Evolutionary conservation across 192 early-diverging fungal genomes (phyloP).

Genomic region (Rhizophagus sp.): DNA sequence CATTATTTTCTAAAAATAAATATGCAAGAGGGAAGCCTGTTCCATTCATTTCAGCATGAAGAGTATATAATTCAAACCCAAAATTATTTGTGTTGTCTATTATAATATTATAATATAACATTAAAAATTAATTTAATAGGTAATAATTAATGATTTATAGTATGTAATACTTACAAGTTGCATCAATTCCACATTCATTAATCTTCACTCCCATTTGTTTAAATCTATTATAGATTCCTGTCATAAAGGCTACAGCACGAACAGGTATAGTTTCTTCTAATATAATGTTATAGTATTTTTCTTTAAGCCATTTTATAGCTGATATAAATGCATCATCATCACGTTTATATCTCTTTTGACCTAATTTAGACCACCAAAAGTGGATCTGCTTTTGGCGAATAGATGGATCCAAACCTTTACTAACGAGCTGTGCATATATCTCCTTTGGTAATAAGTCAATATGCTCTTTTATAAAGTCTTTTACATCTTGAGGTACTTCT

Average conservation of each 20-base stretch:
- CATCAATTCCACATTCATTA: neutral
- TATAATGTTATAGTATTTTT: neutral
- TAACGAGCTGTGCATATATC: constrained; percentile 12
- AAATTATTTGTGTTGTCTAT: neutral
- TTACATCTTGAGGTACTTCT: neutral
- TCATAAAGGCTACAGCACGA: neutral
- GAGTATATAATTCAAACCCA: no score
- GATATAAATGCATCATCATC: neutral
- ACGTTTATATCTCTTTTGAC: neutral
- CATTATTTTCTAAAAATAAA: no score
- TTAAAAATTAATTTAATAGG: neutral
- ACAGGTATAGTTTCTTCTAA: neutral
- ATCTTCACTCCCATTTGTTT: neutral
- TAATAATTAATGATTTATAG: no score
- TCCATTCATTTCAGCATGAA: no score
- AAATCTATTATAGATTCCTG: neutral
- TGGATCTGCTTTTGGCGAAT: constrained; percentile 13
- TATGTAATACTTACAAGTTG: no score
- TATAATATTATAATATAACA: neutral
- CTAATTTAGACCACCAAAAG: constrained; percentile 11
- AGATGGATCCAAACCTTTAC: neutral
- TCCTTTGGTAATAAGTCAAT: constrained; percentile 4
- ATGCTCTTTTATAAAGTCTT: constrained; percentile 10
- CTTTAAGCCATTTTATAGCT: no score
- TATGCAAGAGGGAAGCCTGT: no score